A percentile compares a stretch with the other conserved stretches of the same genome.
Evolutionary conservation across 495 filamentous ascomycete species (phyloP).

Genomic region (Aspergillus homomorphus): DNA sequence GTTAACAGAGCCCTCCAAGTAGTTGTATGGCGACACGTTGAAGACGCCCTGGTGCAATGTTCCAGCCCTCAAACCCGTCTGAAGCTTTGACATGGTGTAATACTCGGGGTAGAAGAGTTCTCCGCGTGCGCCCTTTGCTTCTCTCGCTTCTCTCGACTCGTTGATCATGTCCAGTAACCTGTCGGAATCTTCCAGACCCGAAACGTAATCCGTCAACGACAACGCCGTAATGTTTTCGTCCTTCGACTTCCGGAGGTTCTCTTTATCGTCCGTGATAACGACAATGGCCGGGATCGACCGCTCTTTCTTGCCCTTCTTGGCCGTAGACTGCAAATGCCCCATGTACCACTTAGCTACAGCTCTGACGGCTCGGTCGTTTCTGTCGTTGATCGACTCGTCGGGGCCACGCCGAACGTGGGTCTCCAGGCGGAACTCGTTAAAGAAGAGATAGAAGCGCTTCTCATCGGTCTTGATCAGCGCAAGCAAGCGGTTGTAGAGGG

Average conservation of each 20-base stretch:
- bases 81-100: conserved; percentile 86
- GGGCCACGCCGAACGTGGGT: conserved; percentile 73
- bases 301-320: conserved; percentile 52
- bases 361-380: conserved; percentile 90
- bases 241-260: conserved; percentile 80
- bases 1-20: conserved; percentile 86
- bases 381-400: conserved; percentile 91
- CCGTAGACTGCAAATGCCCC: conserved; percentile 63
- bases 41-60: conserved; percentile 90
- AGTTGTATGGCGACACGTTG: conserved; percentile 97
- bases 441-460: conserved; percentile 97
- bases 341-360: conserved; percentile 86
- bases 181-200: conserved; percentile 76
- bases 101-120: conserved; percentile 82
- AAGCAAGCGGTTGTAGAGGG: conserved; percentile 90
- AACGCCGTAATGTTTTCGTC: conserved; percentile 65
- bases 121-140: conserved; percentile 58
- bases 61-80: conserved; percentile 83
- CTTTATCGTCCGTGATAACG: conserved; percentile 90
- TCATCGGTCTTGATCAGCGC: conserved; percentile 88
- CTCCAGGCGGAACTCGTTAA: conserved; percentile 95
- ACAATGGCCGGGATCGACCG: conserved; percentile 72
- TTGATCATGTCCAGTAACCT: conserved; percentile 93
- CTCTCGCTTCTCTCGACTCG: conserved; percentile 63
- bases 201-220: conserved; percentile 74